Percentiles rank a stretch among this genome's conserved stretches.
These are phyloP conservation scores for Elaeagnus macrophylla DNA, from an alignment of 306 rosid genomes.

Conservation along the genomic window DNA sequence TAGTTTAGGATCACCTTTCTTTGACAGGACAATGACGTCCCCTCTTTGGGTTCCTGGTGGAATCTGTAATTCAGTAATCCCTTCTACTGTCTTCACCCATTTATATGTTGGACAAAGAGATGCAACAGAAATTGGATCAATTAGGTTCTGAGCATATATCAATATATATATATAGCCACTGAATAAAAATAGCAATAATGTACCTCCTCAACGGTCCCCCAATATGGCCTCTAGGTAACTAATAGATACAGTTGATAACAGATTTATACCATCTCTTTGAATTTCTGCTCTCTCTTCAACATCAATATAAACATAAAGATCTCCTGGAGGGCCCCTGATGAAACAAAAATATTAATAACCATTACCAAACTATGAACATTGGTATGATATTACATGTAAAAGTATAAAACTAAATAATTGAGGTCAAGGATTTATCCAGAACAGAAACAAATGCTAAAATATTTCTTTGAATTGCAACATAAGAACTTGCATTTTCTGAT, in stretches of 20 bases:
- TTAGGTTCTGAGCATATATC: background rate
- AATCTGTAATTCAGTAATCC: slow-evolving; percentile 57
- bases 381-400: slow-evolving; percentile 8
- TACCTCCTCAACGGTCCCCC: slow-evolving; percentile 74
- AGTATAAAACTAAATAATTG: slow-evolving; percentile 4
- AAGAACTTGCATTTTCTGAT: too few species aligned
- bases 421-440: background rate
- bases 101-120: slow-evolving; percentile 22
- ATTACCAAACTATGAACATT: slow-evolving; percentile 20
- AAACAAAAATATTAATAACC: slow-evolving; percentile 27
- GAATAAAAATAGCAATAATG: slow-evolving; percentile 13
- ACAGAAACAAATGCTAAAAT: background rate
- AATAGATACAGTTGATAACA: slow-evolving; percentile 56
- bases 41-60: slow-evolving; percentile 95
- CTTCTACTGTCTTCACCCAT: slow-evolving; percentile 92
- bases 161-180: background rate
- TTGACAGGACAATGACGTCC: slow-evolving; percentile 69
- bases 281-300: slow-evolving; percentile 72
- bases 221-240: slow-evolving; percentile 82
- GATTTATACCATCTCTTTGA: slow-evolving; percentile 88
- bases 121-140: background rate
- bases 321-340: slow-evolving; percentile 94
- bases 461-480: too few species aligned
- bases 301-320: slow-evolving; percentile 83
- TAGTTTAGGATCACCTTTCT: slow-evolving; percentile 85